Base-by-base conservation (phyloP, 176 grass and related monocot species). In the Echinochloa phyllopogon region DNA sequence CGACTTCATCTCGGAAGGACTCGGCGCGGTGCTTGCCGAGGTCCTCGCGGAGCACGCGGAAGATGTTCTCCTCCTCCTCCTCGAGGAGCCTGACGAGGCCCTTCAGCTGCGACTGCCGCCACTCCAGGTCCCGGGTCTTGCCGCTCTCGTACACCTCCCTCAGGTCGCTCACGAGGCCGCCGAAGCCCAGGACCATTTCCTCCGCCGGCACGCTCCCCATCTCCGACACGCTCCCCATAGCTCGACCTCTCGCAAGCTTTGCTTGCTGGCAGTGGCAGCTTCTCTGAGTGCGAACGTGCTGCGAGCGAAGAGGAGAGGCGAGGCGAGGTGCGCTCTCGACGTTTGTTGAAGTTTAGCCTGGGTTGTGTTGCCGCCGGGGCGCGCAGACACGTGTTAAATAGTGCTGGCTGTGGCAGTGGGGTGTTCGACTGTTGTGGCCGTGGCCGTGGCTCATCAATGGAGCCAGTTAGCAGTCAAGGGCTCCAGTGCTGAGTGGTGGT, bases 11-110 rank as follows among this genome's bases (percentile, higher is more conserved):
- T 42, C 88, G 59, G 85, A 86, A 97, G 52, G 94, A 41, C 77
- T 97, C 94, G 24, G 3, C 79, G 4, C 79, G 83, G 81, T 84
- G 87, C 72, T 97, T 97, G 71, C 88, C 75, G 43, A 97, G 86
- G 76, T 97, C 94, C 6, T 88, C 42, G 16, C 75, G 79, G 80
- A 97, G 92, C 23, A 7, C 92, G 72, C 61, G 60, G 64, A 88
- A 92, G 50, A 94, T 89, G n/a, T 68, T 88, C 55, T 92, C 86
- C 67, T 97, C 94, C 53, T 86, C 41, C 66, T 97, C 92, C 3
- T 88, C 64, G 5, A 97, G 56, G 68, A 97, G 64, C 75, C 75
- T 86, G 48, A 81, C 4, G 55, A 97, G 80, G 8, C 78, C 92
- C 61, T 38, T 60, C 75, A 97, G 85, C 78, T 94, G 94, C 62